phyloP scores from a whole-genome alignment of 805 yeast species.

The Candida krabiensis region DNA sequence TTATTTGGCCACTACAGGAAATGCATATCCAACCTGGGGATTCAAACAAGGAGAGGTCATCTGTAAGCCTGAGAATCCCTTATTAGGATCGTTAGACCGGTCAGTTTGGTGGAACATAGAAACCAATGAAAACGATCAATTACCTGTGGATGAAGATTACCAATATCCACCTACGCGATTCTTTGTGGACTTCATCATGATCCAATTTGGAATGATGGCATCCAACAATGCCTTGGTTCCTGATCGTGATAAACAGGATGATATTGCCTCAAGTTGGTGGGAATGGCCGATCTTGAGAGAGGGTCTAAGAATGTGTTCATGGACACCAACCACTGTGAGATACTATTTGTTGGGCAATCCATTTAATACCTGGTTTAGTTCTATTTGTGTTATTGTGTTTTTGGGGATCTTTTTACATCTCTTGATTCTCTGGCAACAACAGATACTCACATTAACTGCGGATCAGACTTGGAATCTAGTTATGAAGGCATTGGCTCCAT shows the following conservation, averaged over 20 bases:
- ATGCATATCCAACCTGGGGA: slow-evolving; percentile 91
- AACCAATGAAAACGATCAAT: slow-evolving; percentile 54
- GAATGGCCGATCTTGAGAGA: slow-evolving; percentile 73
- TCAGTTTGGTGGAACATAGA: slow-evolving; percentile 83
- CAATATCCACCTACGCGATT: slow-evolving; percentile 53
- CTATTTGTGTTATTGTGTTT: slow-evolving; percentile 47
- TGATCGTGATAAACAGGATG: slow-evolving; percentile 68
- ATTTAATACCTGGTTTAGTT: slow-evolving; percentile 59
- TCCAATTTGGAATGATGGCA: slow-evolving; percentile 81
- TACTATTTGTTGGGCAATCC: slow-evolving; percentile 73
- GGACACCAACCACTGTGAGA: slow-evolving; percentile 56
- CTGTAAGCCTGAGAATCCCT: slow-evolving; percentile 50
- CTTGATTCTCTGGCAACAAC: slow-evolving; percentile 68
- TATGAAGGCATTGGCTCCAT: slow-evolving; percentile 76
- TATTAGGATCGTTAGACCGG: slow-evolving; percentile 41
- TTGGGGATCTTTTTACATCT: slow-evolving; percentile 40
- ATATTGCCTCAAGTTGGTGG: slow-evolving; percentile 76
- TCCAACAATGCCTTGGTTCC: slow-evolving; percentile 81
- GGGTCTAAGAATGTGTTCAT: slow-evolving; percentile 77
- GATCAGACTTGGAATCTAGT: slow-evolving; percentile 22
- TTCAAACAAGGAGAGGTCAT: slow-evolving; percentile 92
- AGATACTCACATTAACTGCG: slow-evolving; percentile 40
- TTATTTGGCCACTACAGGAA: slow-evolving; percentile 82
- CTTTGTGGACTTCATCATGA: slow-evolving; percentile 65
- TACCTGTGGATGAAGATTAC: slow-evolving; percentile 36